Percentiles rank a stretch among this genome's conserved stretches.
Evolutionary conservation across 768 basidiomycete species (phyloP).

Genomic region (Hortiboletus flavorubellus): DNA sequence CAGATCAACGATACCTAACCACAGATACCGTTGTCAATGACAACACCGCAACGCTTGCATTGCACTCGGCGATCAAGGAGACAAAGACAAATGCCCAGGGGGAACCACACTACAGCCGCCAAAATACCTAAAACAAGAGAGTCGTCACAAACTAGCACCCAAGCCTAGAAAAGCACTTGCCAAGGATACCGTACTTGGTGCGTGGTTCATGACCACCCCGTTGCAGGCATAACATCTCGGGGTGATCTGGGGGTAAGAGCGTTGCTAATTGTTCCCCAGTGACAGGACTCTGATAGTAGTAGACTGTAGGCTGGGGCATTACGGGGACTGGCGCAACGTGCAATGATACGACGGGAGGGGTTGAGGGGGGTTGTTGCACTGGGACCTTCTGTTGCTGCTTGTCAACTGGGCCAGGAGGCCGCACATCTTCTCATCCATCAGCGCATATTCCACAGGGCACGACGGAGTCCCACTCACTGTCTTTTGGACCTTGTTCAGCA

Average conservation of each 20-base stretch:
- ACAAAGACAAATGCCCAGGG: conserved; percentile 74
- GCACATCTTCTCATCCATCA: conserved; percentile 10
- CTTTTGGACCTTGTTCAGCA: conserved; percentile 24
- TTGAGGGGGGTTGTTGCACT: conserved; percentile 2
- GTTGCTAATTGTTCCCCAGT: conserved; percentile 60
- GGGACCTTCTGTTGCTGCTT: conserved; percentile 12
- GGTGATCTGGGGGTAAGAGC: conserved; percentile 70
- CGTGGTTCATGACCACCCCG: conserved; percentile 61
- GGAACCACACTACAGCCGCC: conserved; percentile 87
- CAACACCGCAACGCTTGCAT: conserved; percentile 50
- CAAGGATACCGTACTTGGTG: conserved; percentile 67
- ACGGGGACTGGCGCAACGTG: conserved; percentile 31
- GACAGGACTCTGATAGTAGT: conserved; percentile 63
- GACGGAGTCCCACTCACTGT: conserved; percentile 24
- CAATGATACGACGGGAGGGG: conserved; percentile 17
- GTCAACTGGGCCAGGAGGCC: conserved; percentile 1
- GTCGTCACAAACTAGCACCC: background rate
- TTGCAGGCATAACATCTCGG: conserved; percentile 85
- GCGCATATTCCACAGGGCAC: background rate
- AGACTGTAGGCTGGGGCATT: conserved; percentile 49
- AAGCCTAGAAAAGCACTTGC: conserved; percentile 36
- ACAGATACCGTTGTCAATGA: conserved; percentile 38
- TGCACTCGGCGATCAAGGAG: conserved; percentile 68
- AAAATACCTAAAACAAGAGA: conserved; percentile 52
- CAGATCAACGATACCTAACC: conserved; percentile 13